These are phyloP conservation scores for Novymonas esmeraldas DNA, from an alignment of 208 protist genomes.

Conservation along the genomic window DNA sequence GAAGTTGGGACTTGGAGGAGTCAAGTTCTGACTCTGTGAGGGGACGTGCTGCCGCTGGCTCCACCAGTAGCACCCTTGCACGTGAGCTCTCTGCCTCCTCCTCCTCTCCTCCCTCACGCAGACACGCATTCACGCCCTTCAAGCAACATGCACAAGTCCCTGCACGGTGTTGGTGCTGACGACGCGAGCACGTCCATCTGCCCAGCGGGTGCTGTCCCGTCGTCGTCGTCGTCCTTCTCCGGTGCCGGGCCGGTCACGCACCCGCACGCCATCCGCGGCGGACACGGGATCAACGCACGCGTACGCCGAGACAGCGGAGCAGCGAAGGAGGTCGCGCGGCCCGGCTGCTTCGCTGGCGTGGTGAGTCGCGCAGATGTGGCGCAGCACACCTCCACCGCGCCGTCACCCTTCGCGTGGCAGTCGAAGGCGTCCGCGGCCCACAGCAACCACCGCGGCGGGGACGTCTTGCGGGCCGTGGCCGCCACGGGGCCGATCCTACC, in stretches of 20 bases:
- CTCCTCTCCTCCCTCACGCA: too few relatives aligned
- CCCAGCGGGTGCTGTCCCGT: too few relatives aligned
- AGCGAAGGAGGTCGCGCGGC: background rate
- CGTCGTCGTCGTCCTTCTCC: too few relatives aligned
- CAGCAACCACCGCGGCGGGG: too few relatives aligned
- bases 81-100: background rate
- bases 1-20: too few relatives aligned
- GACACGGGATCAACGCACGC: background rate
- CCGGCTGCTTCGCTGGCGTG: background rate
- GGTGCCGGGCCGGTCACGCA: too few relatives aligned
- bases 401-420: background rate
- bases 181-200: too few relatives aligned
- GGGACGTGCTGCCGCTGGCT: background rate
- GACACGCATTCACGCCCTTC: too few relatives aligned
- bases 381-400: background rate
- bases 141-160: too few relatives aligned
- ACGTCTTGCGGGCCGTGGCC: too few relatives aligned
- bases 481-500: background rate
- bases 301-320: background rate
- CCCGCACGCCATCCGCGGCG: background rate
- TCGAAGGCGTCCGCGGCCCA: conserved; percentile 4
- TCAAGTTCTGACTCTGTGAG: background rate
- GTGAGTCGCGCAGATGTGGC: background rate
- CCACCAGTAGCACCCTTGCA: background rate
- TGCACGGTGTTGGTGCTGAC: too few relatives aligned